A percentile compares a stretch with the other conserved stretches of the same genome.
phyloP scores from a whole-genome alignment of 108 stramenopile genomes.

The Mediolabrus comicus region DNA sequence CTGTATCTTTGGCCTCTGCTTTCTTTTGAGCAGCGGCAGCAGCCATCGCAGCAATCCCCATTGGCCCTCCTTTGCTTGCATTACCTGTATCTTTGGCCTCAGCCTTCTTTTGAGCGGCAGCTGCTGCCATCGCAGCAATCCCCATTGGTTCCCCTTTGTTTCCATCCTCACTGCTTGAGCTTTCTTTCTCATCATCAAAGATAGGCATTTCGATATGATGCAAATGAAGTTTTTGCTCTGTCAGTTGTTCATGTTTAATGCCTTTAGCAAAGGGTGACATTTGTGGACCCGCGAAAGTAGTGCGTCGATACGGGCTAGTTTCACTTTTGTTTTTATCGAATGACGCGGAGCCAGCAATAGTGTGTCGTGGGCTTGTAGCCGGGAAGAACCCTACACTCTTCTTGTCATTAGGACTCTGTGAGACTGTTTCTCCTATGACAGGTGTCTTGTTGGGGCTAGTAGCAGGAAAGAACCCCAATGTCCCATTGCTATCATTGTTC shows the following conservation, averaged over 20 bases:
- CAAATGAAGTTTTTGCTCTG: not conserved
- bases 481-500: not conserved
- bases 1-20: not conserved
- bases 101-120: not conserved
- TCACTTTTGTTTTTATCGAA: not conserved
- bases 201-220: slow-evolving; percentile 1
- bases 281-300: not conserved
- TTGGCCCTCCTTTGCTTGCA: not conserved
- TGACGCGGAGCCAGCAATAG: not conserved
- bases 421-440: not conserved
- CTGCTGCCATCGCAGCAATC: slow-evolving; percentile 10
- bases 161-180: not conserved
- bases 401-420: not conserved
- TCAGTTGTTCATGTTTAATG: not conserved
- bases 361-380: not conserved
- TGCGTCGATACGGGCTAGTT: not conserved
- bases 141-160: not conserved
- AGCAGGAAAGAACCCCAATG: slow-evolving; percentile 2
- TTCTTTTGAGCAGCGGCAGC: slow-evolving; percentile 1
- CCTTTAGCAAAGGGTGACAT: slow-evolving; percentile 1
- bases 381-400: not conserved
- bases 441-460: not conserved
- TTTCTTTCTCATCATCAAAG: not conserved
- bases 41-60: not conserved
- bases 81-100: no score